These are phyloP conservation scores for Chaetomium sp. DNA, from an alignment of 2,329 filamentous ascomycete genomes.

Conservation along the genomic window DNA sequence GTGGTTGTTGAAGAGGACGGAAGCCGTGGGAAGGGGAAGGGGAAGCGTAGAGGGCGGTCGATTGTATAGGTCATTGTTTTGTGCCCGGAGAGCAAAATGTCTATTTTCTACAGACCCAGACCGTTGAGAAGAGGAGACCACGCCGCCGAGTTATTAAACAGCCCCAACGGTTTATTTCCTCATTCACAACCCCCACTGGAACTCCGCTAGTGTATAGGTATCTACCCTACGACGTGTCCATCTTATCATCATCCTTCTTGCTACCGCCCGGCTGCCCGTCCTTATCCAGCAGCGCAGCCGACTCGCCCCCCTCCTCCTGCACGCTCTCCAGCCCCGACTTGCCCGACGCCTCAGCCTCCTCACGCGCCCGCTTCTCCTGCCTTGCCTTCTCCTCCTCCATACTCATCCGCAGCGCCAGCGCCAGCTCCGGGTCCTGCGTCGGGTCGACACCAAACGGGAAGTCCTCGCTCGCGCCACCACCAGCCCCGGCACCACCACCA, in stretches of 20 bases:
- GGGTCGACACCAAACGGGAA: constrained; percentile 91
- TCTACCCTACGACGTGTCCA: constrained; percentile 70
- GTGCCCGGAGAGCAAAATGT: neutral
- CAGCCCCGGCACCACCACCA: constrained; percentile 51
- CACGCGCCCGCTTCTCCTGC: constrained; percentile 76
- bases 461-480: constrained; percentile 50
- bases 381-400: constrained; percentile 97
- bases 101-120: constrained; percentile 12
- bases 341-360: constrained; percentile 60
- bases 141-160: no score
- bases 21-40: neutral
- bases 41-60: neutral
- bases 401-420: constrained; percentile 90
- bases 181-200: neutral
- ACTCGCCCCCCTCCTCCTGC: constrained; percentile 59
- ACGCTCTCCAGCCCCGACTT: constrained; percentile 61
- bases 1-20: neutral
- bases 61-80: neutral
- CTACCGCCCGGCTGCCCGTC: constrained; percentile 58
- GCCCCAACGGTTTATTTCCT: neutral
- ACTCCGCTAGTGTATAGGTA: neutral
- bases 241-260: constrained; percentile 52
- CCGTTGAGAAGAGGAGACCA: neutral
- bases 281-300: constrained; percentile 54
- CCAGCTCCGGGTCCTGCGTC: constrained; percentile 84